These are phyloP conservation scores for Irpex sp. DNA, from an alignment of 1,284 basidiomycete species.

Conservation along the genomic window DNA sequence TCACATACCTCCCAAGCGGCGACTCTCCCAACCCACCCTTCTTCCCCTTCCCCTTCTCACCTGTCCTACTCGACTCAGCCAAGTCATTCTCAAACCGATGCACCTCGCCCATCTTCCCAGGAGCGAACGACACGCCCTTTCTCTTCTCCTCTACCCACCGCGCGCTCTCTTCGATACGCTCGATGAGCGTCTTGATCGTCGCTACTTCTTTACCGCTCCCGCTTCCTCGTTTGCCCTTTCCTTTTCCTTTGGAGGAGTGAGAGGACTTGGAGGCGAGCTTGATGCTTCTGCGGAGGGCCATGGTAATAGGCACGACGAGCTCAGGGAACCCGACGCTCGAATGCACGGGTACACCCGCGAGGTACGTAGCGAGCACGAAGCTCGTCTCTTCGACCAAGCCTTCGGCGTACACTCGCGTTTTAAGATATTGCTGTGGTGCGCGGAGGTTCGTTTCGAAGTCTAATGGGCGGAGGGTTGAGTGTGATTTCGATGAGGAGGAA, in stretches of 20 bases:
- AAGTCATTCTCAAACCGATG: conserved; percentile 35
- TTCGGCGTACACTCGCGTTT: conserved; percentile 85
- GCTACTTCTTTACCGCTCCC: conserved; percentile 38
- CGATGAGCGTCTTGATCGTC: conserved; percentile 54
- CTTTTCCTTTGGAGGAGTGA: conserved; percentile 29
- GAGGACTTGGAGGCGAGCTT: conserved; percentile 40
- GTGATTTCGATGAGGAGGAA: conserved; percentile 24
- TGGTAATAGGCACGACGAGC: conserved; percentile 79
- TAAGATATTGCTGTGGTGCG: conserved; percentile 83
- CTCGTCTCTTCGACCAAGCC: conserved; percentile 78
- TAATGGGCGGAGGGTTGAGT: conserved; percentile 67
- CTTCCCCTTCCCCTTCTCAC: conserved; percentile 44
- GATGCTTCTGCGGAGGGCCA: conserved; percentile 61
- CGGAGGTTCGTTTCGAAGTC: conserved; percentile 88
- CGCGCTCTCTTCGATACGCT: conserved; percentile 78
- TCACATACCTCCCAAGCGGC: conserved; percentile 77
- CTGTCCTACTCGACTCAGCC: no score
- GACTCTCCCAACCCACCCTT: conserved; percentile 56
- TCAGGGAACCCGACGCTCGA: conserved; percentile 93
- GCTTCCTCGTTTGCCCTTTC: conserved; percentile 43
- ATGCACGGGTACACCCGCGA: conserved; percentile 55
- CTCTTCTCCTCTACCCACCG: conserved; percentile 71
- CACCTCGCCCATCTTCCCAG: conserved; percentile 64
- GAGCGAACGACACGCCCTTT: conserved; percentile 66
- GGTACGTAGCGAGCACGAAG: conserved; percentile 81